phyloP scores from a whole-genome alignment of 2,329 filamentous ascomycete species.

The Fusarium pseudocircinatum region DNA sequence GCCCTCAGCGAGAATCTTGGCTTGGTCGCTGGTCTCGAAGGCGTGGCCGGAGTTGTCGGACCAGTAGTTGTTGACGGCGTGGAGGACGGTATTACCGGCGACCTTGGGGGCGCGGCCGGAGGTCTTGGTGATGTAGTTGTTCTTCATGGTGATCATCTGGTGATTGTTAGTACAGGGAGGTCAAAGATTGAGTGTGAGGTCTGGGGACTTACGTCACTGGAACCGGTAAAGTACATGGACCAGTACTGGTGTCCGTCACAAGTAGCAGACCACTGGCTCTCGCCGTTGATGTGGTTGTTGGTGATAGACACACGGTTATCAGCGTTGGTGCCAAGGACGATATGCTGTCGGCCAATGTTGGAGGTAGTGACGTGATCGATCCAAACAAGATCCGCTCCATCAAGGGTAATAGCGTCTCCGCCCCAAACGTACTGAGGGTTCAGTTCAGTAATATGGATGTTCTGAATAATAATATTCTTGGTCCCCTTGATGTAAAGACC shows the following conservation, averaged over 20 bases:
- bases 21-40: conserved; percentile 60
- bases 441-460: conserved; percentile 63
- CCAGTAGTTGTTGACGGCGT: conserved; percentile 72
- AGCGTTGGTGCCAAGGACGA: conserved; percentile 64
- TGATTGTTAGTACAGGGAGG: not conserved
- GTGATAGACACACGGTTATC: conserved; percentile 68
- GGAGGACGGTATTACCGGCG: conserved; percentile 63
- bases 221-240: conserved; percentile 65
- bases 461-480: conserved; percentile 69
- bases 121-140: conserved; percentile 69
- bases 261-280: conserved; percentile 63
- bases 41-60: conserved; percentile 64
- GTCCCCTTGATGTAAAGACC: conserved; percentile 57
- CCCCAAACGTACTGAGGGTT: conserved; percentile 70
- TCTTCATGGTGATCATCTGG: conserved; percentile 61
- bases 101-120: conserved; percentile 67
- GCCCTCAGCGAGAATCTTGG: conserved; percentile 62
- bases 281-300: conserved; percentile 65
- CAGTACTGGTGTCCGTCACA: conserved; percentile 70
- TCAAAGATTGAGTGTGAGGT: accelerated
- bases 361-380: conserved; percentile 66
- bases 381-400: conserved; percentile 58
- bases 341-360: conserved; percentile 67
- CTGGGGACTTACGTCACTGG: conserved; percentile 51
- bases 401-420: conserved; percentile 65